Evolutionary conservation across 1,284 basidiomycete genomes (phyloP), one percentile per base, ranked within the genome.

Genomic region (Pseudozyma tsukubaensis): DNA sequence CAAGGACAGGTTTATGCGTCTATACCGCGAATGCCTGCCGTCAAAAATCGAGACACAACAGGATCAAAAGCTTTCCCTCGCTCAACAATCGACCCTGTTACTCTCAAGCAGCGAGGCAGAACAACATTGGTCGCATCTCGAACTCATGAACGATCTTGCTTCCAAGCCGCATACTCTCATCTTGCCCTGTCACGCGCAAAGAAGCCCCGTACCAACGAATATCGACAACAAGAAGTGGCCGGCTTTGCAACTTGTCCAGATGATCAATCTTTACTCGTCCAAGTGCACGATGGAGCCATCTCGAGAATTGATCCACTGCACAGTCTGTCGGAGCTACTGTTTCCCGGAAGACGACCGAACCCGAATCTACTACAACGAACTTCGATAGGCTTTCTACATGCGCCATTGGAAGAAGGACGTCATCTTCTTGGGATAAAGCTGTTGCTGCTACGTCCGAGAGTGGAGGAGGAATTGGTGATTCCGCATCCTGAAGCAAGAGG

Each of bases 161-260:
- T 52, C 9, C 45, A 72, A 37, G 59, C 52, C n/a, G 53, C 57
- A 0, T 72, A 72, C 21, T 72, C 70, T 1, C 59, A 63, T 9
- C 52, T 72, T 6, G 51, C 56, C 1, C 64, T 72, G 5, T 48
- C 34, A 14, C 50, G 45, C 7, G 64, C 64, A 3, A 19, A 21
- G 19, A 50, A 29, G 5, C 59, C n/a, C 4, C 8, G 1, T 3
- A 4, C n/a, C 9, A 18, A 0, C 4, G 1, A 1, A 13, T 29
- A n/a, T n/a, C n/a, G n/a, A n/a, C n/a, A 35, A 7, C 3, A 35
- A 47, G 12, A 24, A 0, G 29, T 62, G n/a, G n/a, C 45, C 1
- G 54, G 12, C 14, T 34, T 71, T 1, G 39, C 54, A 39, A 65
- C 52, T 13, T 40, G 44, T 11, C n/a, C 45, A 12, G 58, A 62